Evolutionary conservation across 2,329 filamentous ascomycete species (phyloP).

Genomic region (Colletotrichum kahawae): DNA sequence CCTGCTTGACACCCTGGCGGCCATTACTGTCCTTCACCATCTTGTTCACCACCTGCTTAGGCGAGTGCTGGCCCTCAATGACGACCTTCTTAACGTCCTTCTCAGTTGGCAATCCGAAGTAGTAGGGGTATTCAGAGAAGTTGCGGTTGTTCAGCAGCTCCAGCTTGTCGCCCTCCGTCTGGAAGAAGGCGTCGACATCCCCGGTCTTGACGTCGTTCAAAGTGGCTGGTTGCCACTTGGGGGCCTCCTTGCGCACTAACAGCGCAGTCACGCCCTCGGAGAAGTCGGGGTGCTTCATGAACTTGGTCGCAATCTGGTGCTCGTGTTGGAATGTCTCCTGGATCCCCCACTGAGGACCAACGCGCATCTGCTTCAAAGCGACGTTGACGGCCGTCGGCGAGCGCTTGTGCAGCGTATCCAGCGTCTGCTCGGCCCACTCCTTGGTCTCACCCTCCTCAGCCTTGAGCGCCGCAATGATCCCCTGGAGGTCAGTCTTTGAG

Average conservation of each 20-base stretch:
- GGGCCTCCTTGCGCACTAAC: slow-evolving; percentile 72
- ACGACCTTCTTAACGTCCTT: slow-evolving; percentile 56
- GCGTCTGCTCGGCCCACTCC: slow-evolving; percentile 80
- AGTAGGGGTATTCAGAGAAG: slow-evolving; percentile 75
- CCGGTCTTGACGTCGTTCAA: slow-evolving; percentile 68
- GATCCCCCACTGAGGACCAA: slow-evolving; percentile 80
- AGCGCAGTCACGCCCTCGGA: slow-evolving; percentile 86
- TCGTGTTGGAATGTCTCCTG: slow-evolving; percentile 85
- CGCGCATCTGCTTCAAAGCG: slow-evolving; percentile 79
- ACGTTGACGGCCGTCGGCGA: slow-evolving; percentile 90
- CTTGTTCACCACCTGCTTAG: slow-evolving; percentile 64
- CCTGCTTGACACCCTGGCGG: slow-evolving; percentile 72
- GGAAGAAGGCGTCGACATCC: slow-evolving; percentile 72
- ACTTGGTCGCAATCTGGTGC: slow-evolving; percentile 80
- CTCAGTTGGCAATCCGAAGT: slow-evolving; percentile 78
- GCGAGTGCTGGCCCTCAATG: slow-evolving; percentile 40
- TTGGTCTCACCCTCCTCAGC: slow-evolving; percentile 57
- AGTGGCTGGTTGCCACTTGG: slow-evolving; percentile 77
- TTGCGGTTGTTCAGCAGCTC: slow-evolving; percentile 65
- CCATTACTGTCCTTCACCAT: slow-evolving; percentile 64
- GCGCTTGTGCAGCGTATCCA: slow-evolving; percentile 75
- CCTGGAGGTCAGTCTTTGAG: slow-evolving; percentile 66
- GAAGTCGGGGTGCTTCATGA: slow-evolving; percentile 94
- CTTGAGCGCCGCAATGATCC: slow-evolving; percentile 73
- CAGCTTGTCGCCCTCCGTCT: slow-evolving; percentile 51